A percentile compares a stretch with the other conserved stretches of the same genome.
These are phyloP conservation scores for Capsicum pubescens DNA, from an alignment of 257 asterid genomes.

Conservation along the genomic window DNA sequence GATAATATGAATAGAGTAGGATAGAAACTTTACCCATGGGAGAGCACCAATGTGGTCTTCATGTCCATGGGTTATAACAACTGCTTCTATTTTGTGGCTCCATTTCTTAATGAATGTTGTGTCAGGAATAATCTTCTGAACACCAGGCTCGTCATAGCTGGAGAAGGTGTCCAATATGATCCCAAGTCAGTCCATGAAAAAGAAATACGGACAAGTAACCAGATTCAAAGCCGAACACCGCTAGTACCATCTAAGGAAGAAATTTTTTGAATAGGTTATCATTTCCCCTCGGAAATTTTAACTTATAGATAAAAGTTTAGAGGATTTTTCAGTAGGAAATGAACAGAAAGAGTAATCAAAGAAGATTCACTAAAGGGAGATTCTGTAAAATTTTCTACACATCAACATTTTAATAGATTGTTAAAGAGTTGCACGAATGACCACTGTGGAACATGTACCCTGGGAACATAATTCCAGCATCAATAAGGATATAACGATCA, in stretches of 20 bases:
- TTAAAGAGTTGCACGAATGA: constrained; percentile 10
- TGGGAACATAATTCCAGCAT: constrained; percentile 99
- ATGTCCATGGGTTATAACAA: constrained; percentile 96
- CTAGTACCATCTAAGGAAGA: constrained; percentile 3
- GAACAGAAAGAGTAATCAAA: constrained; percentile 13
- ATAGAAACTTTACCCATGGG: constrained; percentile 96
- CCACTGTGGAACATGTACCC: constrained; percentile 59
- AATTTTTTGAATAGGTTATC: not conserved
- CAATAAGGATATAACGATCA: constrained; percentile 92
- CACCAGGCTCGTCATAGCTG: constrained; percentile 94
- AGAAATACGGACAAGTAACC: constrained; percentile 20
- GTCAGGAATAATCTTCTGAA: constrained; percentile 98
- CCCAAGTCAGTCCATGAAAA: constrained; percentile 4
- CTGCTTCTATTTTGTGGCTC: constrained; percentile 99
- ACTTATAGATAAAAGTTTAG: not conserved
- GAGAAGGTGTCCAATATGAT: constrained; percentile 33
- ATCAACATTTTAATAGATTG: not conserved
- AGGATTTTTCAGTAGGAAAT: constrained; percentile 22
- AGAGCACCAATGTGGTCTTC: constrained; percentile 99
- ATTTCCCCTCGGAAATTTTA: not conserved
- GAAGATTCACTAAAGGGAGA: not conserved
- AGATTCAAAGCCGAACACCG: not conserved
- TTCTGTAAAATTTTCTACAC: not conserved
- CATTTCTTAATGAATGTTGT: constrained; percentile 91
- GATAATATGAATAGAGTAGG: constrained; percentile 34